Evolutionary conservation across 2,329 filamentous ascomycete species (phyloP).

Genomic region (Colletotrichum siamense): DNA sequence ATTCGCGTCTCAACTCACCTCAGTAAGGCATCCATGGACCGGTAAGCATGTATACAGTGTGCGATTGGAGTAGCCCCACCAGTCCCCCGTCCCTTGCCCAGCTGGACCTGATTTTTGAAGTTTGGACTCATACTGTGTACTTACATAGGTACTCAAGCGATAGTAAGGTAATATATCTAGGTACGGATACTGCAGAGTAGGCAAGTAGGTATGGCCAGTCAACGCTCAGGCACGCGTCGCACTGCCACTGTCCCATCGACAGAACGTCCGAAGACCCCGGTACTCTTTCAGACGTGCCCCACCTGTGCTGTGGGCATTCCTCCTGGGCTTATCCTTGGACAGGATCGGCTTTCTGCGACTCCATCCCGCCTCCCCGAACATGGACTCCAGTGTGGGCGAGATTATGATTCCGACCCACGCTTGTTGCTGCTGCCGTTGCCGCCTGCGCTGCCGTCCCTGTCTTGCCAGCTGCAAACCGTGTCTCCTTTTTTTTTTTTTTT

Average conservation of each 20-base stretch:
- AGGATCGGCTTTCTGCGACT: not conserved
- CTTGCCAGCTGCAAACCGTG: slow-evolving; percentile 9
- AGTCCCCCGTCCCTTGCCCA: not conserved
- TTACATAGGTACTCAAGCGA: too few relatives aligned
- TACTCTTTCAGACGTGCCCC: not conserved
- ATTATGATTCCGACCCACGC: not conserved
- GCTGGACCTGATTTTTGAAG: not conserved
- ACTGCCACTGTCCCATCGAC: not conserved
- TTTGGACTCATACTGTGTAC: not conserved
- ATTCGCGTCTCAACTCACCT: not conserved
- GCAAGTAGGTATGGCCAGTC: not conserved
- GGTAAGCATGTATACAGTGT: not conserved
- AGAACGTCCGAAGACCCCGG: not conserved
- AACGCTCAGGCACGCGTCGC: not conserved
- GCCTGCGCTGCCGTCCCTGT: not conserved
- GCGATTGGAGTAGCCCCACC: not conserved
- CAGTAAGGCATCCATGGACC: not conserved
- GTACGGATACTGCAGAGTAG: not conserved
- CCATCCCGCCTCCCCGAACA: not conserved
- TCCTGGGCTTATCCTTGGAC: not conserved
- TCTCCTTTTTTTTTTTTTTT: slow-evolving; percentile 10
- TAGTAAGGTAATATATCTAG: too few relatives aligned
- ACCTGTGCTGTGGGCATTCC: not conserved
- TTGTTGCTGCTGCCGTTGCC: not conserved
- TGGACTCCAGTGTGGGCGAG: not conserved